Conservation (phyloP, 2,329 filamentous ascomycete genomes). For the Zymoseptoria ardabiliae region DNA sequence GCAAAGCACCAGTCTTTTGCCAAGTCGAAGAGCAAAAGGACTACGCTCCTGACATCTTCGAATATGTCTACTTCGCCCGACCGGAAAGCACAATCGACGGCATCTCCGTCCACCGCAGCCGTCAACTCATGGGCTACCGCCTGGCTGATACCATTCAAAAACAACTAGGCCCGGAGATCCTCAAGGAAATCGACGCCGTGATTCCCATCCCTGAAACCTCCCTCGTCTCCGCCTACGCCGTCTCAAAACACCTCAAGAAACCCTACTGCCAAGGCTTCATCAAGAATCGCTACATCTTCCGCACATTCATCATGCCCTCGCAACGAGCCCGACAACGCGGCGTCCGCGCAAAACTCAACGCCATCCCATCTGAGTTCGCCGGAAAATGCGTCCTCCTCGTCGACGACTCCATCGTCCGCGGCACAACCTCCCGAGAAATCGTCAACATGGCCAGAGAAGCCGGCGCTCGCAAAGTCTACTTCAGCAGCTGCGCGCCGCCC, state of each 20-base stretch:
- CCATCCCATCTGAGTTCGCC: conserved; percentile 78
- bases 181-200: conserved; percentile 74
- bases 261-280: conserved; percentile 76
- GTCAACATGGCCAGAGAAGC: conserved; percentile 79
- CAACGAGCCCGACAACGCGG: conserved; percentile 76
- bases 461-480: conserved; percentile 73
- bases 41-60: conserved; percentile 81
- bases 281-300: conserved; percentile 83
- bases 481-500: conserved; percentile 73
- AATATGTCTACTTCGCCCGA: conserved; percentile 80
- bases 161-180: conserved; percentile 58
- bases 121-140: conserved; percentile 79
- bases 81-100: conserved; percentile 80
- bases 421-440: conserved; percentile 73
- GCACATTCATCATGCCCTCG: conserved; percentile 80
- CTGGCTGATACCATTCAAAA: conserved; percentile 66
- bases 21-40: conserved; percentile 62
- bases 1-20: conserved; percentile 62
- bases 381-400: conserved; percentile 75
- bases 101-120: conserved; percentile 75
- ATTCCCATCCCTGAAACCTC: conserved; percentile 81
- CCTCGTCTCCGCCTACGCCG: conserved; percentile 68
- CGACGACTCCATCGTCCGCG: conserved; percentile 84
- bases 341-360: conserved; percentile 80
- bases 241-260: conserved; percentile 68